Evolutionary conservation across 140 eudicot species (phyloP).

Genomic region (Ambrosia hybrid): DNA sequence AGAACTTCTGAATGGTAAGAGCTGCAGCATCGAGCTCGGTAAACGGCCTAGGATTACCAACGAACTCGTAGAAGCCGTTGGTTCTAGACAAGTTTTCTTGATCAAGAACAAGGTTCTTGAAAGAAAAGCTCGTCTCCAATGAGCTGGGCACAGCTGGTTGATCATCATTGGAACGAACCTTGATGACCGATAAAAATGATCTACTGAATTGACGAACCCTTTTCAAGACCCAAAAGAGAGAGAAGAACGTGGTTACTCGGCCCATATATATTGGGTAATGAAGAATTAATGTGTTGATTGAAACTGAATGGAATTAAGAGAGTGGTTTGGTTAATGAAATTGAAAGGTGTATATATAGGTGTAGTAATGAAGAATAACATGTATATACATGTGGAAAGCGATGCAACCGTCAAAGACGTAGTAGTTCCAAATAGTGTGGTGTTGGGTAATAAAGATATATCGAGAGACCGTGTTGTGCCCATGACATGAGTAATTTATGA

Average conservation of each 20-base stretch:
- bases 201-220: conserved; percentile 16
- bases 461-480: conserved; percentile 33
- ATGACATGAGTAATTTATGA: conserved; percentile 2
- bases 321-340: conserved; percentile 15
- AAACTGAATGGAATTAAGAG: not conserved
- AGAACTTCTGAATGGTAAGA: conserved; percentile 53
- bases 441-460: conserved; percentile 14
- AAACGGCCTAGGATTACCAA: conserved; percentile 29
- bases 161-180: not conserved
- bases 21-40: conserved; percentile 65
- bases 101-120: conserved; percentile 44
- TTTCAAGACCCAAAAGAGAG: conserved; percentile 18
- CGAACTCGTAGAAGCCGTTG: conserved; percentile 13
- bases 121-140: conserved; percentile 27
- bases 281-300: not conserved
- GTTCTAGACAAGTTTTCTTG: conserved; percentile 20
- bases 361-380: conserved; percentile 18
- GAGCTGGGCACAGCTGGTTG: not conserved
- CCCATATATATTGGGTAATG: conserved; percentile 9
- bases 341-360: conserved; percentile 30
- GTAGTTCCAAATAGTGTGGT: conserved; percentile 14
- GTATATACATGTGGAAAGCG: conserved; percentile 29
- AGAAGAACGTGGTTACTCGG: conserved; percentile 3
- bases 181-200: conserved; percentile 10
- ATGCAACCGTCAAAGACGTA: conserved; percentile 42